Percentiles rank a stretch among this genome's conserved stretches.
Evolutionary conservation across 2,329 filamentous ascomycete species (phyloP).

Genomic region (Chaetomiaceae sp.): DNA sequence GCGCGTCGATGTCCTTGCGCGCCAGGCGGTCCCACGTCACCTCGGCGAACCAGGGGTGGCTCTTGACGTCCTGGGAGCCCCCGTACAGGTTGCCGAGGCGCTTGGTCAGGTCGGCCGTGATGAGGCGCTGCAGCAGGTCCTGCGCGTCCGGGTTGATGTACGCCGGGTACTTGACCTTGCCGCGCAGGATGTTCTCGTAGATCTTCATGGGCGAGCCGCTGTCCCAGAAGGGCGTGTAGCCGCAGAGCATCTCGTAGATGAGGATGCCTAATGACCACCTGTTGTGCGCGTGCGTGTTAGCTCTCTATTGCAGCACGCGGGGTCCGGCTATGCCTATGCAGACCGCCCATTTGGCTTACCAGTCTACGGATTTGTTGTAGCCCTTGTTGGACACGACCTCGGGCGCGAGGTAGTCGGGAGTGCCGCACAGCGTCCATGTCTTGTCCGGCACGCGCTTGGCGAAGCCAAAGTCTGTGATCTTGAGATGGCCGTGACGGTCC

Average conservation of each 20-base stretch:
- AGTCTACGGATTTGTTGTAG: constrained; percentile 99
- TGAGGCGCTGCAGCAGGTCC: constrained; percentile 84
- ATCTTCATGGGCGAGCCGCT: constrained; percentile 97
- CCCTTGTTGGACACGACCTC: constrained; percentile 99
- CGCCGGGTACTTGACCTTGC: constrained; percentile 90
- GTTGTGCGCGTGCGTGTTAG: too few relatives aligned
- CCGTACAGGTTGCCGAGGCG: constrained; percentile 89
- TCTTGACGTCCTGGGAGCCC: constrained; percentile 88
- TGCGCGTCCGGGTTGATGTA: constrained; percentile 95
- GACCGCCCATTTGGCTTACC: too few relatives aligned
- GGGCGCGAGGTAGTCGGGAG: constrained; percentile 92
- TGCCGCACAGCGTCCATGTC: constrained; percentile 97
- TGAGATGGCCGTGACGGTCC: constrained; percentile 88
- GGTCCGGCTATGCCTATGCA: too few relatives aligned
- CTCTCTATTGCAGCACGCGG: too few relatives aligned
- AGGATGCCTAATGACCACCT: constrained; percentile 99
- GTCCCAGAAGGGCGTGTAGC: constrained; percentile 99
- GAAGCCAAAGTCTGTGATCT: constrained; percentile 98
- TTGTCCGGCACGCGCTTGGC: constrained; percentile 98
- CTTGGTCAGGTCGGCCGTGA: constrained; percentile 93
- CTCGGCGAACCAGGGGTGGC: constrained; percentile 92
- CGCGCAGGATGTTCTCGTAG: constrained; percentile 97
- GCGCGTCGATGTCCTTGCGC: constrained; percentile 95
- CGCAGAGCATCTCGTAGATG: constrained; percentile 99
- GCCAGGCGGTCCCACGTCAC: constrained; percentile 95